Percentiles rank a stretch among this genome's conserved stretches.
These are phyloP conservation scores for Colletotrichum cereale DNA, from an alignment of 2,329 filamentous ascomycete species.

Conservation along the genomic window DNA sequence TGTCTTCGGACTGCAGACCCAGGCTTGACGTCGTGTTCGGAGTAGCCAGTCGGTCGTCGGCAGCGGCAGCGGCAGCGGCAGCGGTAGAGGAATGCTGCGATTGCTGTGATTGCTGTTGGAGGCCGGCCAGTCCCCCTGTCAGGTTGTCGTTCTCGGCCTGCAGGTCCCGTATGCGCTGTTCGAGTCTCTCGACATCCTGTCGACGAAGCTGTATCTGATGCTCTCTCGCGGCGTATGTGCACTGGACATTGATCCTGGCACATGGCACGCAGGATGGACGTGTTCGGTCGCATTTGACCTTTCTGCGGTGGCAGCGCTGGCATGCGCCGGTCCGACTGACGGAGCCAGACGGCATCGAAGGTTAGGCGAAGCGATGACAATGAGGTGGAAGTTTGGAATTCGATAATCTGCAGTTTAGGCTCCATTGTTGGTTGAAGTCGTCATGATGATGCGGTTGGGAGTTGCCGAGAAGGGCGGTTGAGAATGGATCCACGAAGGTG, in stretches of 20 bases:
- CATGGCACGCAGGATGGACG: conserved; percentile 53
- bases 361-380: too few species aligned
- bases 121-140: conserved; percentile 37
- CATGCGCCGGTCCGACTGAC: conserved; percentile 47
- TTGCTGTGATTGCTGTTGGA: conserved; percentile 15
- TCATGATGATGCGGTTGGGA: neutral
- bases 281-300: conserved; percentile 56
- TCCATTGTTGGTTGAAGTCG: too few species aligned
- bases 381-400: neutral
- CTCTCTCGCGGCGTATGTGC: conserved; percentile 51
- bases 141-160: conserved; percentile 48
- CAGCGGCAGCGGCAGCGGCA: too few species aligned
- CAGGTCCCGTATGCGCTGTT: conserved; percentile 50
- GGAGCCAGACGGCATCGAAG: conserved; percentile 22
- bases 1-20: neutral
- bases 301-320: conserved; percentile 56
- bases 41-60: conserved; percentile 2
- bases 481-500: conserved; percentile 1
- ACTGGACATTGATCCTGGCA: conserved; percentile 49
- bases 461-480: neutral
- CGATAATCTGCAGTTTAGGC: neutral
- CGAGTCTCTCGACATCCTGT: conserved; percentile 51
- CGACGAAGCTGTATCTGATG: conserved; percentile 45
- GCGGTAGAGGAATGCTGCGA: too few species aligned
- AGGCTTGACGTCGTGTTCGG: conserved; percentile 17